Evolutionary conservation across 306 rosid species (phyloP), one percentile per base, ranked within the genome.

Genomic region (Quercus rubra): DNA sequence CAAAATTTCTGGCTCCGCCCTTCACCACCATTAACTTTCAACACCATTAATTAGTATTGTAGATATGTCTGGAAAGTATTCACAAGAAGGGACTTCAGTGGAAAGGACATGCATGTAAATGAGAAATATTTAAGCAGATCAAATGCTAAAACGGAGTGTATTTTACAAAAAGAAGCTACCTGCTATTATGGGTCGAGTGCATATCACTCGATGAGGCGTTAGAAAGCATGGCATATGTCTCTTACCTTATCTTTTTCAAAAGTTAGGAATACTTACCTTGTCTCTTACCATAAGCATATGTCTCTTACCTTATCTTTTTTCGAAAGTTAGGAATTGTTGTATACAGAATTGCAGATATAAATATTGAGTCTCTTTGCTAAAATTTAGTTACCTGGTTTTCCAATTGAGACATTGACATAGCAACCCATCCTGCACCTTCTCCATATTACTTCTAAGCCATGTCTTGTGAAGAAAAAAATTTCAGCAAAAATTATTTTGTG

Each of bases 171-270:
- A 84, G 76, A 77, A 78, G 51, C 74, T 89, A 87, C 96, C 90
- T 73, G 77, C 77, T 77, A 83, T 75, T 76, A 70, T 51, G 49
- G 78, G 77, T 82, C 77, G 70, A 80, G 46, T 38, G 77, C 55
- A 77, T n/a, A 83, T 70, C 70, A 75, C 46, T 23, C 71, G 78
- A 71, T 46, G 82, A 83, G 28, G 83, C 63, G 71, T 87, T 85
- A 92, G 75, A 88, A 91, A 71, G 90, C 92, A 59, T 88, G 96
- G 84, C 98, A 95, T 8, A 2, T 41, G 1, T 33, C 71, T 19
- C 71, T 28, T 64, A 30, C 43, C 20, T 30, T 15, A 19, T 58
- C 30, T 20, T n/a, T 58, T n/a, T 20, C 64, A 58, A 58, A 58
- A 3, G 21, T n/a, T 5, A 58, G 54, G 54, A 49, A 49, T 13